phyloP scores from a whole-genome alignment of 2,329 filamentous ascomycete genomes.

The Xenosphaeropsis pyriputrescens region DNA sequence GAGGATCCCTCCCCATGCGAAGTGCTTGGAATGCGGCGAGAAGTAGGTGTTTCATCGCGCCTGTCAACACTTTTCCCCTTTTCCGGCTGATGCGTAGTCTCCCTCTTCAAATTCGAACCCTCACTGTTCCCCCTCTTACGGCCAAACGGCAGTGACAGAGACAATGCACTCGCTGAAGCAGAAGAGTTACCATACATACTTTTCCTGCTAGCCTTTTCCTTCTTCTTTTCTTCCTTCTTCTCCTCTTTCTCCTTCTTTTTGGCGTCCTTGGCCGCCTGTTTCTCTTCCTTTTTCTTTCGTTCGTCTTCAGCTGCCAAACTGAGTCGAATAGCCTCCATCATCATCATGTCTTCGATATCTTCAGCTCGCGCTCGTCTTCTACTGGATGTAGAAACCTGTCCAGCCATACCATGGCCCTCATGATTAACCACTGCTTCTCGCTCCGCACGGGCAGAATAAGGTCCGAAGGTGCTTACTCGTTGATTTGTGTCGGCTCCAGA shows the following conservation, averaged over 20 bases:
- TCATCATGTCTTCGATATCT: slow-evolving; percentile 95
- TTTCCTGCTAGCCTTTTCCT: slow-evolving; percentile 53
- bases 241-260: slow-evolving; percentile 79
- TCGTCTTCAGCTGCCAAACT: slow-evolving; percentile 91
- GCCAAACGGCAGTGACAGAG: slow-evolving; percentile 35
- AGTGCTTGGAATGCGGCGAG: not conserved
- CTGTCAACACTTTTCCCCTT: slow-evolving; percentile 64
- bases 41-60: slow-evolving; percentile 6
- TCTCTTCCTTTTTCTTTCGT: slow-evolving; percentile 71
- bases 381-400: slow-evolving; percentile 14
- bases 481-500: slow-evolving; percentile 5
- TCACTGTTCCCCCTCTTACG: slow-evolving; percentile 43
- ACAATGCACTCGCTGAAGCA: slow-evolving; percentile 50
- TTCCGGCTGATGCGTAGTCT: slow-evolving; percentile 29
- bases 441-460: slow-evolving; percentile 1
- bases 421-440: slow-evolving; percentile 1
- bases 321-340: slow-evolving; percentile 86
- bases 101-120: slow-evolving; percentile 41
- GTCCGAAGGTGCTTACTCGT: slow-evolving; percentile 9
- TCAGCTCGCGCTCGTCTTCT: slow-evolving; percentile 51
- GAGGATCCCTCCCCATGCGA: slow-evolving; percentile 1
- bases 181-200: slow-evolving; percentile 26
- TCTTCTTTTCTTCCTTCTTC: slow-evolving; percentile 40
- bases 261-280: slow-evolving; percentile 65
- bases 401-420: slow-evolving; percentile 15